phyloP scores from a whole-genome alignment of 768 basidiomycete genomes.

The Lactifluus subvellereus region DNA sequence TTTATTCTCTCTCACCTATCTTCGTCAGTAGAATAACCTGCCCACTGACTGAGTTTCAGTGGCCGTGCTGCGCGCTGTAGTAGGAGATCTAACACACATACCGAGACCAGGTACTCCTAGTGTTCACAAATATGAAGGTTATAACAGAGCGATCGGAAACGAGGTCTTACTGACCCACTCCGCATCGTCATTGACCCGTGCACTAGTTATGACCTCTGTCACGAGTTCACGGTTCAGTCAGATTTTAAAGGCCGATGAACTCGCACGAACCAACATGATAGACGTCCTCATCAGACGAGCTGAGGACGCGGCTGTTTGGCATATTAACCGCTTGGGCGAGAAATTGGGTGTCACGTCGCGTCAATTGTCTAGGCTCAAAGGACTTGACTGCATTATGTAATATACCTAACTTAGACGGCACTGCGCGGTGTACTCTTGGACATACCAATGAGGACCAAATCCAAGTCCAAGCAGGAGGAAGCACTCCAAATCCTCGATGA shows the following conservation, averaged over 20 bases:
- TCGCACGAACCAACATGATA: constrained; percentile 28
- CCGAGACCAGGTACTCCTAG: constrained; percentile 68
- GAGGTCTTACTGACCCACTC: constrained; percentile 44
- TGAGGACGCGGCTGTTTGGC: background rate
- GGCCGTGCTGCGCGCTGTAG: background rate
- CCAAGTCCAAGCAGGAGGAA: constrained; percentile 80
- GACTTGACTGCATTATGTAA: no score
- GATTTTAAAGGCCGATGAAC: background rate
- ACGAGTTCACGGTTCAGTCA: background rate
- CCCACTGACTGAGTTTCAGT: constrained; percentile 48
- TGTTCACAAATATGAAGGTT: background rate
- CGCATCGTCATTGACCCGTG: constrained; percentile 44
- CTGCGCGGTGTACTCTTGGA: background rate
- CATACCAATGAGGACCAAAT: constrained; percentile 36
- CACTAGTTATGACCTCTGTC: constrained; percentile 56
- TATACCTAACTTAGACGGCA: background rate
- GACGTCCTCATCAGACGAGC: constrained; percentile 22
- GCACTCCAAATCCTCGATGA: constrained; percentile 92
- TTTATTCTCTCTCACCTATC: constrained; percentile 43
- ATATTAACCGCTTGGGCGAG: background rate
- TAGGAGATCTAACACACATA: constrained; percentile 26
- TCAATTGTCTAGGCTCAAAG: no score
- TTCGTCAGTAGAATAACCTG: constrained; percentile 48
- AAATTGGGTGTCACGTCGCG: background rate
- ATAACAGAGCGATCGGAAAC: background rate